Conservation (phyloP, 176 grass and related monocot genomes). For the Oryza coarctata region DNA sequence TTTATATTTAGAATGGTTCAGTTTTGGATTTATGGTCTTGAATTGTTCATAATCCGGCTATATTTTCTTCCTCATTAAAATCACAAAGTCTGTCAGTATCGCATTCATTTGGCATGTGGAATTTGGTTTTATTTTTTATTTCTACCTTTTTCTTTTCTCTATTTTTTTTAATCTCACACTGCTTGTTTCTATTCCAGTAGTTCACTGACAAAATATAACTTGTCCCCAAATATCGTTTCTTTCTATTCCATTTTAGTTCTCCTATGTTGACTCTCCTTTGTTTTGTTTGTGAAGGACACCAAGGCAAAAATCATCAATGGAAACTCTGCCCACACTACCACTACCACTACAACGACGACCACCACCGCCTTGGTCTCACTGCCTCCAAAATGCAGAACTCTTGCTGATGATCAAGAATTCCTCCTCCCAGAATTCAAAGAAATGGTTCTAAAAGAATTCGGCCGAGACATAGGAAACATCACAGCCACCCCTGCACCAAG, state of each 20-base stretch:
- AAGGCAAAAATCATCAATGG: conserved; percentile 53
- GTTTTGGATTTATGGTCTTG: background rate
- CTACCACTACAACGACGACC: conserved; percentile 39
- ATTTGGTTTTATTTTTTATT: background rate
- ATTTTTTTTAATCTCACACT: background rate
- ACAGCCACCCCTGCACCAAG: conserved; percentile 23
- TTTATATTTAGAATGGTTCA: background rate
- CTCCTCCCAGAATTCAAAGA: conserved; percentile 83
- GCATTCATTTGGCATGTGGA: background rate
- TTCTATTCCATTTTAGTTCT: conserved; percentile 10
- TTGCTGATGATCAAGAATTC: conserved; percentile 62
- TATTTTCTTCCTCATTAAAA: conserved; percentile 1
- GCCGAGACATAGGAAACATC: conserved; percentile 33
- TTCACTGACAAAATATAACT: background rate
- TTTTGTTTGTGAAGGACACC: conserved; percentile 47
- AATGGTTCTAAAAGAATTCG: conserved; percentile 67
- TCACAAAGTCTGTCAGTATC: background rate
- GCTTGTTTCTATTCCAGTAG: background rate
- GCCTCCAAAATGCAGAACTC: conserved; percentile 53
- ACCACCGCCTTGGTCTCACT: conserved; percentile 38
- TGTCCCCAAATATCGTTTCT: background rate
- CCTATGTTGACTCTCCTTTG: conserved; percentile 3
- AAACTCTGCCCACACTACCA: conserved; percentile 55
- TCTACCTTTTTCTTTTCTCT: background rate
- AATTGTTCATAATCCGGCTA: background rate